Evolutionary conservation across 1,139 yeast species (phyloP).

Genomic region (Taphrina populina): DNA sequence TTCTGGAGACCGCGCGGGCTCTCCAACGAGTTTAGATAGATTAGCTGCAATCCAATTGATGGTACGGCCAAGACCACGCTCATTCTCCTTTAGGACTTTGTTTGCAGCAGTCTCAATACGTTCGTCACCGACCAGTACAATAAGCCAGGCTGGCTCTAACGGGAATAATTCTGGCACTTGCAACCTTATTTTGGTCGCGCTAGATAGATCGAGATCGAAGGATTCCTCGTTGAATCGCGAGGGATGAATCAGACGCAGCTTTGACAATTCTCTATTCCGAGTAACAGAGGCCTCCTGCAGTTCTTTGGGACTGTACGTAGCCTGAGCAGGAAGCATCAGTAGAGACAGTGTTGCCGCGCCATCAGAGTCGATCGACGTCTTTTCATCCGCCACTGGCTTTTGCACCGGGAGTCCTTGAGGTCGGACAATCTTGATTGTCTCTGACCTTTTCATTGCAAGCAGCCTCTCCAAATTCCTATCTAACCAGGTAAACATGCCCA

Average conservation of each 20-base stretch:
- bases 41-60: constrained; percentile 27
- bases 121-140: constrained; percentile 18
- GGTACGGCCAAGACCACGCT: constrained; percentile 16
- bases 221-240: constrained; percentile 1
- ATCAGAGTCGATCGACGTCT: not conserved
- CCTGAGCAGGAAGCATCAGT: not conserved
- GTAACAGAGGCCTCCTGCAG: not conserved
- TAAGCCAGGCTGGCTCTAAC: constrained; percentile 19
- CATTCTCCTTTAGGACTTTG: not conserved
- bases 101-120: constrained; percentile 20
- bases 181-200: not conserved
- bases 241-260: constrained; percentile 18
- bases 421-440: constrained; percentile 54
- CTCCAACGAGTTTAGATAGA: not conserved
- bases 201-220: constrained; percentile 4
- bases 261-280: constrained; percentile 8
- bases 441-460: constrained; percentile 59
- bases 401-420: constrained; percentile 13
- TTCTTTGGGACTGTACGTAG: not conserved
- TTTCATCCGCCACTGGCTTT: not conserved
- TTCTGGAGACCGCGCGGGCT: not conserved
- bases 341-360: not conserved
- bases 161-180: constrained; percentile 23
- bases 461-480: constrained; percentile 61
- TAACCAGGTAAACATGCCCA: constrained; percentile 57